Percentiles rank a stretch among this genome's conserved stretches.
Evolutionary conservation across 805 yeast species (phyloP).

Genomic region (Zygoascus tannicola): DNA sequence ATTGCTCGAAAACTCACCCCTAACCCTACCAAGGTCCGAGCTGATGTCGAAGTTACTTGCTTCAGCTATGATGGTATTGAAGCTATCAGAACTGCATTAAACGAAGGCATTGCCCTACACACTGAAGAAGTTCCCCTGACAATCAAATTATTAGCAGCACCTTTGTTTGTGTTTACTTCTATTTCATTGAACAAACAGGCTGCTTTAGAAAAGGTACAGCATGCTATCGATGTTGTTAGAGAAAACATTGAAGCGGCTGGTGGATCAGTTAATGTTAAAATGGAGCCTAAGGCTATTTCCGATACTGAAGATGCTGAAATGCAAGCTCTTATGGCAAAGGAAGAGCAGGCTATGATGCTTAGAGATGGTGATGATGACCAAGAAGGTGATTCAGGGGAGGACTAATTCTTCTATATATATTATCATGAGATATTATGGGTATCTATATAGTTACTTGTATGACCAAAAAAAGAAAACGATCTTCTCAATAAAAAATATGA

Average conservation of each 20-base stretch:
- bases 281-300: conserved; percentile 98
- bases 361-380: conserved; percentile 72
- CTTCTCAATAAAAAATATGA: too few species aligned
- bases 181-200: conserved; percentile 85
- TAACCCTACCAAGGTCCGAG: conserved; percentile 94
- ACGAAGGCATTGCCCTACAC: conserved; percentile 74
- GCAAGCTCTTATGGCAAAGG: conserved; percentile 88
- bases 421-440: too few species aligned
- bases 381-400: conserved; percentile 24
- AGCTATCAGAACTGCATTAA: conserved; percentile 84
- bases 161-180: conserved; percentile 86
- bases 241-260: conserved; percentile 62
- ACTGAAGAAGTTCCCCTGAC: conserved; percentile 83
- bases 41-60: conserved; percentile 97
- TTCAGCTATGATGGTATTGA: conserved; percentile 96
- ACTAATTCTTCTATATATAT: too few species aligned
- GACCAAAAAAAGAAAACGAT: too few species aligned
- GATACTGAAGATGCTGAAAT: conserved; percentile 97
- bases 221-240: conserved; percentile 70
- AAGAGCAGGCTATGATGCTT: conserved; percentile 79
- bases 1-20: conserved; percentile 93
- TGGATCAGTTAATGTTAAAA: conserved; percentile 84
- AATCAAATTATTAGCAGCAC: conserved; percentile 95
- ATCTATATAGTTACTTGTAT: too few species aligned
- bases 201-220: conserved; percentile 71